Conservation (phyloP, 352 stramenopile genomes). For the Pythium insidiosum region DNA sequence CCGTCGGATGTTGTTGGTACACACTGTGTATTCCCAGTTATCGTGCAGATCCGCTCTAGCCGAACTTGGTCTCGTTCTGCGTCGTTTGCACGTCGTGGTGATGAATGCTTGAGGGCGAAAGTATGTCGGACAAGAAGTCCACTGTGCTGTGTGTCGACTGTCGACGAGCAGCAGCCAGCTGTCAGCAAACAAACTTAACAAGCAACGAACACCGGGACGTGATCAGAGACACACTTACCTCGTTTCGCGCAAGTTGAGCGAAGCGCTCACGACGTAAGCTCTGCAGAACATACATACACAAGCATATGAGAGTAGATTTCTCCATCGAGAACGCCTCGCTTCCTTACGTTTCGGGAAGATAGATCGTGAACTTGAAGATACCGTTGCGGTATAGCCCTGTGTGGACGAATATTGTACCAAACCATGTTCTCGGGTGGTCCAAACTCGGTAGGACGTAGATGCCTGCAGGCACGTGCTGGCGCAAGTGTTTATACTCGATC, state of each 20-base stretch:
- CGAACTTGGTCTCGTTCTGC: too few relatives aligned
- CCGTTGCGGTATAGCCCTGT: slow-evolving; percentile 92
- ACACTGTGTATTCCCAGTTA: too few relatives aligned
- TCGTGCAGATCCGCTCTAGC: too few relatives aligned
- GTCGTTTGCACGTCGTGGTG: too few relatives aligned
- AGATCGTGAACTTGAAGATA: slow-evolving; percentile 96
- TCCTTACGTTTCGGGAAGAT: slow-evolving; percentile 56
- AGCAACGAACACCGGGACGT: too few relatives aligned
- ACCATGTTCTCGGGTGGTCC: slow-evolving; percentile 89
- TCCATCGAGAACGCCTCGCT: background rate
- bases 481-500: slow-evolving; percentile 97
- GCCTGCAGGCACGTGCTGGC: slow-evolving; percentile 89
- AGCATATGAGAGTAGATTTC: background rate
- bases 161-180: too few relatives aligned
- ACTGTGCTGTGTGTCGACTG: too few relatives aligned
- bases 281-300: slow-evolving; percentile 19
- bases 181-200: too few relatives aligned
- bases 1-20: too few relatives aligned
- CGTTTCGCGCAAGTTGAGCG: slow-evolving; percentile 34
- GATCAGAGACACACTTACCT: slow-evolving; percentile 5
- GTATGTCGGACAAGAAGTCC: too few relatives aligned
- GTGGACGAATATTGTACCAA: slow-evolving; percentile 95
- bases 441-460: slow-evolving; percentile 95
- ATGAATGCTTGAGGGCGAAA: too few relatives aligned
- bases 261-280: slow-evolving; percentile 77